Conservation (phyloP, 2,329 filamentous ascomycete species). For the Aspergillus sp. region DNA sequence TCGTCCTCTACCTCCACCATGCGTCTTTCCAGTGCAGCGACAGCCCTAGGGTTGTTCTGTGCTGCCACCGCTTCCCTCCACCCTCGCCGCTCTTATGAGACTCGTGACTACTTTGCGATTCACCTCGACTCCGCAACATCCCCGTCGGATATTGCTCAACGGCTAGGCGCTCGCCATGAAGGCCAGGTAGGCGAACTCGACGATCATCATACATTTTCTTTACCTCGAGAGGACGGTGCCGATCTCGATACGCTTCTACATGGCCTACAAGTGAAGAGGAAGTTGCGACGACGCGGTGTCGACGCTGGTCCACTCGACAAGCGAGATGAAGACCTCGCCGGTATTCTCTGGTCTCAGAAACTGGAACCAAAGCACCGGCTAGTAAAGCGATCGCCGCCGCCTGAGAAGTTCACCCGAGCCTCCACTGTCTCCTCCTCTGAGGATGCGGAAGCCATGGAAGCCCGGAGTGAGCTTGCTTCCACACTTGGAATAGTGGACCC, state of each 20-base stretch:
- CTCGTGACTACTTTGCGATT: conserved; percentile 90
- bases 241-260: conserved; percentile 52
- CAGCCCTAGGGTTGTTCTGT: conserved; percentile 39
- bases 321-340: conserved; percentile 61
- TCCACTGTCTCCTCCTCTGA: conserved; percentile 39
- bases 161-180: conserved; percentile 76
- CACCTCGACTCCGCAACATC: conserved; percentile 69
- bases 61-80: conserved; percentile 50
- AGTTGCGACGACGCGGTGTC: conserved; percentile 55
- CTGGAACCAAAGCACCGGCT: conserved; percentile 63
- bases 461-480: conserved; percentile 61
- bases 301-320: conserved; percentile 14
- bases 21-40: conserved; percentile 24
- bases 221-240: conserved; percentile 58
- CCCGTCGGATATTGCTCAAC: conserved; percentile 66
- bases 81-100: conserved; percentile 67
- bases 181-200: conserved; percentile 75
- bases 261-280: conserved; percentile 57
- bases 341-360: conserved; percentile 77
- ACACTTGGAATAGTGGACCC: conserved; percentile 79
- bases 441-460: conserved; percentile 51
- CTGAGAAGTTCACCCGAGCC: conserved; percentile 35
- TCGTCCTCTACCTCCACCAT: conserved; percentile 13
- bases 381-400: conserved; percentile 56
- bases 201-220: conserved; percentile 82